Evolutionary conservation across 805 yeast species (phyloP), one percentile per base, ranked within the genome.

Genomic region (Kodamaea fukazawae): DNA sequence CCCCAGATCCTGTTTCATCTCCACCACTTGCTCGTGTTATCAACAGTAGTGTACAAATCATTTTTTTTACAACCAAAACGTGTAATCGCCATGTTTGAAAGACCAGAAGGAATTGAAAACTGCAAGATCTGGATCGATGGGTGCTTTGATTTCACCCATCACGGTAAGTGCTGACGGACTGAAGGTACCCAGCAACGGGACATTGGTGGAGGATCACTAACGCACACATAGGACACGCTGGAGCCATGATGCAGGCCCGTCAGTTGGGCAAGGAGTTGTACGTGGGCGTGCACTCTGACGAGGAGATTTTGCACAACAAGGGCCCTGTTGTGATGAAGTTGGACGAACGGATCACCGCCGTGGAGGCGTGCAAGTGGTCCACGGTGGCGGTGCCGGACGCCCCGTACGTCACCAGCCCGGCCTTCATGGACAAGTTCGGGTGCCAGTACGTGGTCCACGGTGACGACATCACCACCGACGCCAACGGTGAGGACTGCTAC

Each of bases 361-460:
- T 90, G 4, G 79, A 81, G 32, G 91, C 93, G 2, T 89, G 96
- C 60, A 81, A 88, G 54, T 93, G 99, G 99, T 76, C 84, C 36
- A 80, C 89, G 2, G 54, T 67, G 32, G 78, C 84, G 0, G 75
- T 91, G 12, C 74, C 81, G 2, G 69, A 75, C 46, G 97, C 98
- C 0, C 99, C 99, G 2, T 93, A 93, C 57, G 97, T 91, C 10
- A 93, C 99, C 0, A 85, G 81, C 47, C 95, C 95, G 1, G 67
- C 65, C 30, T 83, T 87, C 38, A 76, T 89, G 87, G 88, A 85
- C 50, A 49, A 69, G 17, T 78, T 78, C 55, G 77, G 76, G 5
- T 93, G 99, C 66, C 64, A 78, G 55, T 93, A 81, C 58, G 99
- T 93, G n/a, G 96, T 93, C 8, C 99, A 93, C 61, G 99, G 99